Evolutionary conservation across 1,139 yeast species (phyloP).

Genomic region (Candida sp.): DNA sequence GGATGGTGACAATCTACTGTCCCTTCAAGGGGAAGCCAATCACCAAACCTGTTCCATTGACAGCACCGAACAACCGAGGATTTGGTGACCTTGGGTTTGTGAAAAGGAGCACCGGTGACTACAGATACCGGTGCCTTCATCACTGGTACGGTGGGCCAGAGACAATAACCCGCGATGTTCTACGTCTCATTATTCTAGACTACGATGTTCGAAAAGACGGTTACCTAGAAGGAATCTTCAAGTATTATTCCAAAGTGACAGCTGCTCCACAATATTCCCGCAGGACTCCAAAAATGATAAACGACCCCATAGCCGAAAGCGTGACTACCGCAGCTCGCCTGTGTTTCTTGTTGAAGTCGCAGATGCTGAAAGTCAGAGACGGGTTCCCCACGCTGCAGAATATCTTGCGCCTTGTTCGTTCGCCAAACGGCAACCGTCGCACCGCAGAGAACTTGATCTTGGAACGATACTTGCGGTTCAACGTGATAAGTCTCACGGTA

Average conservation of each 20-base stretch:
- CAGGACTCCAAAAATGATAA: too few species aligned
- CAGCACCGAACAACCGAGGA: conserved; percentile 19
- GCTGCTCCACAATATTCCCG: too few species aligned
- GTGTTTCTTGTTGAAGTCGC: too few species aligned
- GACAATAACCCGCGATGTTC: conserved; percentile 19
- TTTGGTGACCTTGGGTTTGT: conserved; percentile 23
- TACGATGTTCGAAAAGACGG: conserved; percentile 17
- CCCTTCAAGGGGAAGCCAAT: conserved; percentile 20
- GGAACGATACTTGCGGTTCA: conserved; percentile 13
- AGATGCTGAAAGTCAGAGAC: neutral
- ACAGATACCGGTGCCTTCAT: neutral
- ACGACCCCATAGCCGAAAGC: too few species aligned
- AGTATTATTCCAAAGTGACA: conserved; percentile 3
- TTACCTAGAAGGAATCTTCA: conserved; percentile 18
- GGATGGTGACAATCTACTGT: conserved; percentile 16
- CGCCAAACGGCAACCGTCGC: neutral
- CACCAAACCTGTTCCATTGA: conserved; percentile 16
- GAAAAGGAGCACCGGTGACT: neutral
- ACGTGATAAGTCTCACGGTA: conserved; percentile 23
- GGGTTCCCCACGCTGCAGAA: neutral
- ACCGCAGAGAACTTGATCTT: conserved; percentile 13
- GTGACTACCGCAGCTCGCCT: too few species aligned
- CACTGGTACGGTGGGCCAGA: neutral
- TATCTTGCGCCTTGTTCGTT: neutral
- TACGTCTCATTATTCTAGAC: conserved; percentile 23